Evolutionary conservation across 345 rosid genomes (phyloP).

Genomic region (Populus simonii): DNA sequence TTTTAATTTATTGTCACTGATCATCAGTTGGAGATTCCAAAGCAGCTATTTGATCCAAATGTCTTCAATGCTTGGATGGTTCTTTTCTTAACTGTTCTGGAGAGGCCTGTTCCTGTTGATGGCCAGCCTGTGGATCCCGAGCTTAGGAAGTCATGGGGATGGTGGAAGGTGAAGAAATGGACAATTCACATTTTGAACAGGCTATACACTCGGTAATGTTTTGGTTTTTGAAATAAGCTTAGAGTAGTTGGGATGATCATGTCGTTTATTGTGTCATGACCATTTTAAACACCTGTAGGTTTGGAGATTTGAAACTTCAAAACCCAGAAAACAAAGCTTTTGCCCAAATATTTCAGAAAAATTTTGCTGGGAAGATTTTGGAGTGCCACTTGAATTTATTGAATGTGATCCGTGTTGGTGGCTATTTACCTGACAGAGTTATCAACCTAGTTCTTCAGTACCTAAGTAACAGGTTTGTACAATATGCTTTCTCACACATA

Average conservation of each 20-base stretch:
- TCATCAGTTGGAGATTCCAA: conserved; percentile 92
- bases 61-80: conserved; percentile 93
- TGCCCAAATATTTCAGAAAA: conserved; percentile 90
- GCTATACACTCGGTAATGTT: conserved; percentile 73
- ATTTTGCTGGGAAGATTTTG: conserved; percentile 84
- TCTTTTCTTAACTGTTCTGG: conserved; percentile 81
- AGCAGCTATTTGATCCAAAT: conserved; percentile 69
- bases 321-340: conserved; percentile 81
- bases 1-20: not conserved
- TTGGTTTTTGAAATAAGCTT: not conserved
- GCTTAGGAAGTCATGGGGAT: conserved; percentile 93
- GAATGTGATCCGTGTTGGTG: conserved; percentile 78
- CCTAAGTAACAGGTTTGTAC: conserved; percentile 79
- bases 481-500: not conserved
- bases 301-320: conserved; percentile 93
- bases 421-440: conserved; percentile 96
- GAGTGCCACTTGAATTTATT: conserved; percentile 85
- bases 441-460: conserved; percentile 92
- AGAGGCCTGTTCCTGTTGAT: conserved; percentile 91
- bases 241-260: not conserved
- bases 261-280: not conserved
- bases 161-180: conserved; percentile 99
- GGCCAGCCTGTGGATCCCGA: conserved; percentile 92
- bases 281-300: conserved; percentile 43
- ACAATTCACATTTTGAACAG: conserved; percentile 92